Conservation (phyloP, 352 stramenopile genomes). For the Phytophthora hibernalis region DNA sequence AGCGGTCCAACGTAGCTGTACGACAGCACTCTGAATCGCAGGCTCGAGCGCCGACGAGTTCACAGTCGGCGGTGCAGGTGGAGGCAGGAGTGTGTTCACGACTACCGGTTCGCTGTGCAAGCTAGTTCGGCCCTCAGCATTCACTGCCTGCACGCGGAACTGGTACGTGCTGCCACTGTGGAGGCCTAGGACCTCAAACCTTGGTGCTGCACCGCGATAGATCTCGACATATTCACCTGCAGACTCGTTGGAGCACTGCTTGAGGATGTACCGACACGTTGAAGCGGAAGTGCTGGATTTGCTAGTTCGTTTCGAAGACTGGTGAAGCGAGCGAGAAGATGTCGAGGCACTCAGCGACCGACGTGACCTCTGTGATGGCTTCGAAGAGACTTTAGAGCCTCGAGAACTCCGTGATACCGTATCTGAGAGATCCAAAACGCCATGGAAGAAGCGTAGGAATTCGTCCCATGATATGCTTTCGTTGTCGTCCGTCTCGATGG, state of each 20-base stretch:
- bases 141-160: slow-evolving; percentile 88
- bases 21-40: slow-evolving; percentile 22
- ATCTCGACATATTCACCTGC: slow-evolving; percentile 88
- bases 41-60: slow-evolving; percentile 41
- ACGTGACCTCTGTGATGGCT: slow-evolving; percentile 20
- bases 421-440: slow-evolving; percentile 50
- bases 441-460: slow-evolving; percentile 82
- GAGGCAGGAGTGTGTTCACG: slow-evolving; percentile 88
- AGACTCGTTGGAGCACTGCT: slow-evolving; percentile 85
- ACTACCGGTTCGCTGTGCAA: slow-evolving; percentile 77
- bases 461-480: slow-evolving; percentile 90
- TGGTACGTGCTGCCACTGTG: slow-evolving; percentile 87
- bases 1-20: slow-evolving; percentile 66
- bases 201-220: slow-evolving; percentile 70
- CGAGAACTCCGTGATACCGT: slow-evolving; percentile 31
- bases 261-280: slow-evolving; percentile 81
- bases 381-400: slow-evolving; percentile 18
- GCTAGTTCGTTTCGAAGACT: slow-evolving; percentile 24
- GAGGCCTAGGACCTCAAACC: slow-evolving; percentile 83
- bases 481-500: slow-evolving; percentile 91
- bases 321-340: slow-evolving; percentile 26
- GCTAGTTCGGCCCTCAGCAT: slow-evolving; percentile 74
- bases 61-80: slow-evolving; percentile 52
- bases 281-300: slow-evolving; percentile 17
- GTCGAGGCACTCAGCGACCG: slow-evolving; percentile 25